Conservation (phyloP, 768 basidiomycete species). For the Suillus cothurnatus region DNA sequence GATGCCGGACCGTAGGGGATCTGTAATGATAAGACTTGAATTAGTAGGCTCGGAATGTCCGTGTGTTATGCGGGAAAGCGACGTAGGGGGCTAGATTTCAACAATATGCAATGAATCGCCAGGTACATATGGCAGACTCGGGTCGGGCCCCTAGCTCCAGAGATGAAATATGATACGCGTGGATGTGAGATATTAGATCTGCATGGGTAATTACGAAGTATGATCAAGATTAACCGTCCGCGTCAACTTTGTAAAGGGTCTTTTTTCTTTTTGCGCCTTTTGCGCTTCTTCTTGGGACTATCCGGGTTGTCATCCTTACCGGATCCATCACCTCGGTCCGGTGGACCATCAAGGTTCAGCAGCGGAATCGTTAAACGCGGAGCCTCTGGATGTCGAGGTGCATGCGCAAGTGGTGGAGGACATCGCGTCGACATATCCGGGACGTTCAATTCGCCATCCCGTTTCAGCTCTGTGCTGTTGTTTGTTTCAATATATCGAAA, state of each 20-base stretch:
- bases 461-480: background rate
- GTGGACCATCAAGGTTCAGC: conserved; percentile 58
- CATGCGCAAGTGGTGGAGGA: background rate
- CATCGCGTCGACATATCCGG: background rate
- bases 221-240: background rate
- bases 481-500: background rate
- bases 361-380: conserved; percentile 42
- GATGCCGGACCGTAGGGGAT: background rate
- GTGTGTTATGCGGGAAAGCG: background rate
- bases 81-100: background rate
- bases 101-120: conserved; percentile 2
- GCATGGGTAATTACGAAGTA: background rate
- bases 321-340: conserved; percentile 23
- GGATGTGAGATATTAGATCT: conserved; percentile 1
- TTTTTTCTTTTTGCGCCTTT: conserved; percentile 56
- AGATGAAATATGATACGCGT: background rate
- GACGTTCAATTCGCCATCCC: conserved; percentile 1
- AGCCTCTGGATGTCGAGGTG: conserved; percentile 18
- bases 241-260: conserved; percentile 15
- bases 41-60: background rate
- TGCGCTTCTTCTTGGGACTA: conserved; percentile 55
- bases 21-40: background rate
- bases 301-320: conserved; percentile 19
- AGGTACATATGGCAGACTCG: background rate
- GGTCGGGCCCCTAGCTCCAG: background rate